Evolutionary conservation across 164 flowering plant genomes (phyloP), one percentile per base, ranked within the genome.

Genomic region (Houttuynia cordata): DNA sequence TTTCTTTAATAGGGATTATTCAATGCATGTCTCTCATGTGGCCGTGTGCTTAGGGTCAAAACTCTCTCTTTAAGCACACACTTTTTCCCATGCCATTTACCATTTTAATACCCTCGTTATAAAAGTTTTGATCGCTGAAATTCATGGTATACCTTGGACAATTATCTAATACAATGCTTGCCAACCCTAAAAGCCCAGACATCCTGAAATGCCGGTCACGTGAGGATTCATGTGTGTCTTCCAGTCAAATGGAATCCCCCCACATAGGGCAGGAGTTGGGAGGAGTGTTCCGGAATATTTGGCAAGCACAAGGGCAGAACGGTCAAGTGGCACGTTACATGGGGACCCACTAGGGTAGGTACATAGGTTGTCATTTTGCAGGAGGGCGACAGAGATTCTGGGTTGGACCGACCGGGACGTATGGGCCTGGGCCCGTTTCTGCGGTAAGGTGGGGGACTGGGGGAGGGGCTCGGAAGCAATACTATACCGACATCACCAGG

Each of bases 1-100:
- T 5, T 53, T 10, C 18, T 53, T 53, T 53, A 53, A 53, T 53
- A 4, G 10, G 4, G 56, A 8, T n/a, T n/a, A 20, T 58, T 58
- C 12, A 40, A 25, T 58, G 60, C 49, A 22, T n/a, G 60, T 12
- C 12, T 39, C 22, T 34, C 60, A 18, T 20, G 50, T 17, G 34
- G 14, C 61, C 51, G 61, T 58, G 61, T 42, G 50, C 49, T 40
- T 22, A 9, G 50, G 61, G 24, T 41, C 47, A 37, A 22, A 58
- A 41, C 45, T 41, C 45, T 41, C 49, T 14, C 50, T 41, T 5
- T 9, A 39, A 40, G 13, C 22, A 3, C 7, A 5, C 21, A 45
- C 2, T 14, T 14, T 12, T 8, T 12, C 49, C 49, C 49, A 45
- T 45, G 49, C 17, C 17, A 12, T 7, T 17, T 45, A 12, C 17